phyloP scores from a whole-genome alignment of 2,329 filamentous ascomycete genomes.

The Exophiala sideris region DNA sequence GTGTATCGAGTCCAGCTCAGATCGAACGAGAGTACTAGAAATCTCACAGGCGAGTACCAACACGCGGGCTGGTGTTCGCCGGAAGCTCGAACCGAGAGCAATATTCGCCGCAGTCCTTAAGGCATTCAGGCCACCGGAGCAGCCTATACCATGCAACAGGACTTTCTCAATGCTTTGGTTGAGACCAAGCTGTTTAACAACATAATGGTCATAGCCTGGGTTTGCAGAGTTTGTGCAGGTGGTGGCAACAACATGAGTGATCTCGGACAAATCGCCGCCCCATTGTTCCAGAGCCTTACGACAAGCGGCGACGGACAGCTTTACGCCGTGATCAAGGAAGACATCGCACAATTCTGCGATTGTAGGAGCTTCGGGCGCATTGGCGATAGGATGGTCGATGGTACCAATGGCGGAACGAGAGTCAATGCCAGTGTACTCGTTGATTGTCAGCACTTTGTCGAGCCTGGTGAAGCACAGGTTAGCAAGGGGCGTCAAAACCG shows the following conservation, averaged over 20 bases:
- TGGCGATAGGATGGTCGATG: conserved; percentile 60
- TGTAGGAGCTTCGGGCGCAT: conserved; percentile 40
- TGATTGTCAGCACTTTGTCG: conserved; percentile 62
- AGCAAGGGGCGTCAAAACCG: not conserved
- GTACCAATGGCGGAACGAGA: conserved; percentile 60
- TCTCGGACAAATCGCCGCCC: conserved; percentile 34
- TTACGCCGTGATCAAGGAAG: conserved; percentile 33
- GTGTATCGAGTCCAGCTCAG: conserved; percentile 63
- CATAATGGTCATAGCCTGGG: conserved; percentile 65
- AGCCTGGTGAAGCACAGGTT: conserved; percentile 44
- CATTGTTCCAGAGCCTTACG: conserved; percentile 32
- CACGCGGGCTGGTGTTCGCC: conserved; percentile 59
- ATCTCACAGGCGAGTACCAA: conserved; percentile 57
- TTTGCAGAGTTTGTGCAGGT: conserved; percentile 69
- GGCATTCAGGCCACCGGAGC: conserved; percentile 61
- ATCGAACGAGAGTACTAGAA: conserved; percentile 53
- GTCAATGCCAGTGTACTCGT: conserved; percentile 63
- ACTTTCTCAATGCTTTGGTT: conserved; percentile 61
- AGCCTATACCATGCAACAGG: conserved; percentile 64
- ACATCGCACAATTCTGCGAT: conserved; percentile 30
- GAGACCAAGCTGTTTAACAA: conserved; percentile 58
- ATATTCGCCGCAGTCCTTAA: conserved; percentile 65
- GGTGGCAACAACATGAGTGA: conserved; percentile 66
- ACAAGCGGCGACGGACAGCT: conserved; percentile 32
- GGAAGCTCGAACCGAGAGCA: conserved; percentile 59